phyloP scores from a whole-genome alignment of 306 rosid species.

The Cajanus cajan region DNA sequence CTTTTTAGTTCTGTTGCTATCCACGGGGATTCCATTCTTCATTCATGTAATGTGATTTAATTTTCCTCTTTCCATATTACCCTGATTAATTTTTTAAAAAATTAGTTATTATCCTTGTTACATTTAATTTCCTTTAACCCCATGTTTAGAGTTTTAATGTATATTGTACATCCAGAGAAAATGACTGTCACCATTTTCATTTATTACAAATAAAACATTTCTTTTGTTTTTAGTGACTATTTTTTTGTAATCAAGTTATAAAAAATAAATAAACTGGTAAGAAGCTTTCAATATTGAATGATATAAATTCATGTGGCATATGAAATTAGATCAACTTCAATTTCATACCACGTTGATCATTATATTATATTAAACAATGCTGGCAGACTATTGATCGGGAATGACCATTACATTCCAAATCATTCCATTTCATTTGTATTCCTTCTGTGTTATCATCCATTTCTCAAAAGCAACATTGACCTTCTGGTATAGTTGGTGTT shows the following conservation, averaged over 20 bases:
- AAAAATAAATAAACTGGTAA: background rate
- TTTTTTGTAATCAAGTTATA: background rate
- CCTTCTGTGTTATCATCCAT: background rate
- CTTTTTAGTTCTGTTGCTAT: background rate
- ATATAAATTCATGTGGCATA: background rate
- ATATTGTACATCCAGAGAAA: background rate
- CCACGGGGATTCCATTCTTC: background rate
- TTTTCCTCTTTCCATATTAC: background rate
- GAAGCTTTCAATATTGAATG: background rate
- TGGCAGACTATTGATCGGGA: background rate
- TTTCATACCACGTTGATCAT: background rate
- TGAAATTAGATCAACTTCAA: background rate
- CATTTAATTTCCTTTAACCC: background rate
- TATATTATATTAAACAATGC: background rate
- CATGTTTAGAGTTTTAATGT: background rate
- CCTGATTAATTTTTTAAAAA: background rate
- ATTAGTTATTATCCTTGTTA: background rate
- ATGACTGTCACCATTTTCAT: background rate
- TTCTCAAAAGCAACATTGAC: background rate
- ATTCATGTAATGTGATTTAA: background rate
- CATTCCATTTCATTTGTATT: slow-evolving; percentile 11
- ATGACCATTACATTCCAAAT: background rate
- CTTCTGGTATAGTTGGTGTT: slow-evolving; percentile 15
- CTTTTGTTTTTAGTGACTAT: background rate
- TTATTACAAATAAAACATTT: background rate